Conservation (phyloP, 768 basidiomycete species). For the Tulasnella sp. region DNA sequence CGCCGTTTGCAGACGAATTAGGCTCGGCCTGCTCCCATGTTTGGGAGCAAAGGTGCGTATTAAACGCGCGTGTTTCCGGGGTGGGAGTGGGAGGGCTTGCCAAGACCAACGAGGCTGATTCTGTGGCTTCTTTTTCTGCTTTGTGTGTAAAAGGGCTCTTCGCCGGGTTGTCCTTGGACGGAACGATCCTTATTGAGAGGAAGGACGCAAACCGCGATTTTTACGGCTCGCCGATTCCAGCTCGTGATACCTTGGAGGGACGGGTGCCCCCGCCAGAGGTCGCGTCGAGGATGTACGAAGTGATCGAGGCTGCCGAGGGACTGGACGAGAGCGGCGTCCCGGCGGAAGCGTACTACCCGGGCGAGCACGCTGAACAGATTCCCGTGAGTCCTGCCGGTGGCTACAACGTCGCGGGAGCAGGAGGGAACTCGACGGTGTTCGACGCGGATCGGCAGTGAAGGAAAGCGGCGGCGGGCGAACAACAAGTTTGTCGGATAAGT, state of each 20-base stretch:
- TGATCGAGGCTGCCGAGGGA: constrained; percentile 77
- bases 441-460: constrained; percentile 38
- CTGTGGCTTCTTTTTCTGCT: background rate
- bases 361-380: constrained; percentile 40
- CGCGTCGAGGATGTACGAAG: constrained; percentile 87
- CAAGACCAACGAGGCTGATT: background rate
- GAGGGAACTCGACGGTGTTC: constrained; percentile 40
- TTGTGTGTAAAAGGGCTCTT: constrained; percentile 69
- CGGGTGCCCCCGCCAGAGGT: constrained; percentile 98
- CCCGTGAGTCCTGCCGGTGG: constrained; percentile 37
- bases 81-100: background rate
- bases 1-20: constrained; percentile 86
- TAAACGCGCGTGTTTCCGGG: no score
- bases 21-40: constrained; percentile 96
- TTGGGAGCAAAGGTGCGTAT: constrained; percentile 82
- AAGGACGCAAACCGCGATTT: constrained; percentile 97
- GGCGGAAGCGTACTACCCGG: constrained; percentile 75
- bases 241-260: constrained; percentile 87
- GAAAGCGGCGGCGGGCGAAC: background rate
- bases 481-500: background rate
- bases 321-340: constrained; percentile 85
- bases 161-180: constrained; percentile 92
- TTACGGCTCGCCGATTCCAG: constrained; percentile 89
- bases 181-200: constrained; percentile 90
- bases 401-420: constrained; percentile 31